Evolutionary conservation across 768 basidiomycete genomes (phyloP).

Genomic region (Termitomyces sp.): DNA sequence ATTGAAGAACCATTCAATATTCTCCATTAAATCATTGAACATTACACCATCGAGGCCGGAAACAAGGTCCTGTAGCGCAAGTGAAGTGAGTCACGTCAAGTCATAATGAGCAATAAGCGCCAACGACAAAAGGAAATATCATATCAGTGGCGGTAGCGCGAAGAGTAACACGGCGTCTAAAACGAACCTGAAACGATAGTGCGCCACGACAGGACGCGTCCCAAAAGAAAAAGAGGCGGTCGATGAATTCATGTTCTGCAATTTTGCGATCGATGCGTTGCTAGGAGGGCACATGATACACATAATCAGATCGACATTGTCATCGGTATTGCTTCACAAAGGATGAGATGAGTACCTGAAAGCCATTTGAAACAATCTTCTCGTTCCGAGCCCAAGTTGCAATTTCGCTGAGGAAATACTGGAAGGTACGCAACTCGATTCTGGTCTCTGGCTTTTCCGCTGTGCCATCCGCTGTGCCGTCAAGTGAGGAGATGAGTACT

Average conservation of each 20-base stretch:
- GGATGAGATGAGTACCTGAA: conserved; percentile 53
- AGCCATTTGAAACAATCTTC: conserved; percentile 87
- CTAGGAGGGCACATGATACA: conserved; percentile 29
- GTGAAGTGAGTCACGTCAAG: not conserved
- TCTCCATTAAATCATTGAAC: conserved; percentile 97
- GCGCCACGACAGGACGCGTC: conserved; percentile 78
- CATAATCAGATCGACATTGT: not conserved
- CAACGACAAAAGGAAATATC: not conserved
- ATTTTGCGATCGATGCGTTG: conserved; percentile 84
- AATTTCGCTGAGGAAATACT: conserved; percentile 84
- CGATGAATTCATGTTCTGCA: conserved; percentile 96
- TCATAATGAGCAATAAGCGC: not conserved
- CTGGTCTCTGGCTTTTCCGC: conserved; percentile 87
- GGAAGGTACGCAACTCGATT: conserved; percentile 82
- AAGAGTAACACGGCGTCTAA: not conserved
- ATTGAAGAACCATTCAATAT: conserved; percentile 98
- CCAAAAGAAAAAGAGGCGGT: conserved; percentile 93
- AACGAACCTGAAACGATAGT: conserved; percentile 75
- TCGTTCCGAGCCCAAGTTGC: conserved; percentile 96
- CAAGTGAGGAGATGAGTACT: conserved; percentile 49
- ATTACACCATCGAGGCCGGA: conserved; percentile 86
- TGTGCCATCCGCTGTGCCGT: conserved; percentile 56
- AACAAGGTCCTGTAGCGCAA: conserved; percentile 67
- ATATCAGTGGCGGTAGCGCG: conserved; percentile 1
- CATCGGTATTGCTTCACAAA: not conserved